phyloP scores from a whole-genome alignment of 306 rosid species.

The Ormosia emarginata region DNA sequence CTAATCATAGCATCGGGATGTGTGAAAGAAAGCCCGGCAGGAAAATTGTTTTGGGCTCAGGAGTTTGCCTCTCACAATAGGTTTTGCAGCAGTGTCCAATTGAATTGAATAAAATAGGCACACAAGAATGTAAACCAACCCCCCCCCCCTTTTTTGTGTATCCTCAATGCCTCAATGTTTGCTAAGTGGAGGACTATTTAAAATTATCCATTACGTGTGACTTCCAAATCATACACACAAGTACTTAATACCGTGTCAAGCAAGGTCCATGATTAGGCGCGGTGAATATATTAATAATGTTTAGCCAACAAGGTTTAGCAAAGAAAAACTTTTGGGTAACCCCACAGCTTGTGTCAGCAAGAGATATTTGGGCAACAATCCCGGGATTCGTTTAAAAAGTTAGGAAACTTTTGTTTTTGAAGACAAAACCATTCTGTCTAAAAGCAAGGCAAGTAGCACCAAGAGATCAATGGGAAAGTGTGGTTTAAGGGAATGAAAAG shows the following conservation, averaged over 20 bases:
- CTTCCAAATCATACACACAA: slow-evolving; percentile 31
- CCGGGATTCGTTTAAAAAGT: slow-evolving; percentile 30
- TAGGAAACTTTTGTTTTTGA: slow-evolving; percentile 42
- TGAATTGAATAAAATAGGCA: slow-evolving; percentile 13
- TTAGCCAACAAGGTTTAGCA: slow-evolving; percentile 19
- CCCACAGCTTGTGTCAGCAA: slow-evolving; percentile 38
- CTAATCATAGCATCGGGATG: slow-evolving; percentile 44
- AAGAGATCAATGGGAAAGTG: slow-evolving; percentile 15
- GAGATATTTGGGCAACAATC: slow-evolving; percentile 10
- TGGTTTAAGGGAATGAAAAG: neutral
- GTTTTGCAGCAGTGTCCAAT: slow-evolving; percentile 32
- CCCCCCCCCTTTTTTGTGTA: too few species aligned
- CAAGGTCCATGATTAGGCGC: slow-evolving; percentile 28
- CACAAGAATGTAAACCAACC: neutral
- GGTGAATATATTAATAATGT: slow-evolving; percentile 20
- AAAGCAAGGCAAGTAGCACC: slow-evolving; percentile 2
- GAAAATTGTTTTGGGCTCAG: slow-evolving; percentile 7
- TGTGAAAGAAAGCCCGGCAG: slow-evolving; percentile 18
- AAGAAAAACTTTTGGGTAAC: neutral
- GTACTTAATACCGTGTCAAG: slow-evolving; percentile 10
- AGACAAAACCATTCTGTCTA: slow-evolving; percentile 20
- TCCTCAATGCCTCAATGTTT: slow-evolving; percentile 20
- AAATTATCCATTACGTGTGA: slow-evolving; percentile 24
- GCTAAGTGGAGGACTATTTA: slow-evolving; percentile 31
- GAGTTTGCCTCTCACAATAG: neutral